Percentiles rank a stretch among this genome's conserved stretches.
Conservation (phyloP, 2,329 filamentous ascomycete species). For the Cladosporium sp. region DNA sequence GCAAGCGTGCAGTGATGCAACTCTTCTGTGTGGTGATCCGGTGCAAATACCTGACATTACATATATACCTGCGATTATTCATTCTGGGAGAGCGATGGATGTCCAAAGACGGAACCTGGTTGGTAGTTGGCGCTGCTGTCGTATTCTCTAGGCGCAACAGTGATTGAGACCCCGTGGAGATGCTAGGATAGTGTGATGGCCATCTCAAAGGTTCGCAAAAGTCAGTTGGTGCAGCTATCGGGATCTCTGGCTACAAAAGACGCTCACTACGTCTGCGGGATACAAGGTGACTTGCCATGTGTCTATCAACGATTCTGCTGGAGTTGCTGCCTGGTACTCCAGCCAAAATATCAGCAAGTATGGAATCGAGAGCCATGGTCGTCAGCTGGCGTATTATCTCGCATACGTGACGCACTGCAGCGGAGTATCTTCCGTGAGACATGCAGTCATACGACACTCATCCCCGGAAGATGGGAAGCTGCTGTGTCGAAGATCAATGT, state of each 20-base stretch:
- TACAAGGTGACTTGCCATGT: not conserved
- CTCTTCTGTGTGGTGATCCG: not conserved
- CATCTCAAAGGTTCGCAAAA: not conserved
- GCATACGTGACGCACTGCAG: not conserved
- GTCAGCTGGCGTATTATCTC: not conserved
- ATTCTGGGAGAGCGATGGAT: not conserved
- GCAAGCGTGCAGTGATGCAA: not conserved
- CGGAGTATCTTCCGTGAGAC: not conserved
- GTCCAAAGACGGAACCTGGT: not conserved
- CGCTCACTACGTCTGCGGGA: not conserved
- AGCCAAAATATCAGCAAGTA: not conserved
- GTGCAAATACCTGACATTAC: not conserved
- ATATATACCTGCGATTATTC: not conserved
- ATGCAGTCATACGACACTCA: not conserved
- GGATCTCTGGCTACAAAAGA: not conserved
- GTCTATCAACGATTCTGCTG: not conserved
- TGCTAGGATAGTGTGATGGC: not conserved
- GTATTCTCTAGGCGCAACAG: not conserved
- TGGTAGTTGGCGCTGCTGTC: not conserved
- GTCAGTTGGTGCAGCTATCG: not conserved
- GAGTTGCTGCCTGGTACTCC: not conserved
- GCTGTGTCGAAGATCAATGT: not conserved
- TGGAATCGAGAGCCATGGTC: not conserved
- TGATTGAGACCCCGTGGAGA: not conserved
- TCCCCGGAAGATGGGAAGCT: not conserved